Conservation (phyloP, 768 basidiomycete genomes). For the Coprinellus micaceus region DNA sequence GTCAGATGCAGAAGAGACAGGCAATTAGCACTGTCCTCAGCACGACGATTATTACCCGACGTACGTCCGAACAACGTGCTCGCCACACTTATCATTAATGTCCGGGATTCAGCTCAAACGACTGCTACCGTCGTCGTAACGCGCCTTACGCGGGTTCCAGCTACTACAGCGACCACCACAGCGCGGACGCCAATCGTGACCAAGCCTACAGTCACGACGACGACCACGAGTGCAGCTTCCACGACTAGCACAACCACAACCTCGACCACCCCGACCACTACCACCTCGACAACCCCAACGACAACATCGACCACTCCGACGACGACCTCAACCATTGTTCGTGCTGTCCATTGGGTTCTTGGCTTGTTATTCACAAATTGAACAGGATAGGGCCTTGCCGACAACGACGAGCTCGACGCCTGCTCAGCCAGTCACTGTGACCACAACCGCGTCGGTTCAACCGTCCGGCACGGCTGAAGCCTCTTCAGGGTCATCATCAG, state of each 20-base stretch:
- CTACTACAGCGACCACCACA: too few relatives aligned
- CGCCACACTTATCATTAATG: not conserved
- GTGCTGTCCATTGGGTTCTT: not conserved
- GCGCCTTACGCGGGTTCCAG: not conserved
- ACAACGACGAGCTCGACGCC: not conserved
- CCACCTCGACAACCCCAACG: not conserved
- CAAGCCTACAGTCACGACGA: not conserved
- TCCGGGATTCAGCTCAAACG: not conserved
- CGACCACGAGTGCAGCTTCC: not conserved
- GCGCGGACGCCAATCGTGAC: not conserved
- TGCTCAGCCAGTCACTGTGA: not conserved
- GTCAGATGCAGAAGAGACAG: constrained; percentile 6
- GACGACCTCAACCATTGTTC: not conserved
- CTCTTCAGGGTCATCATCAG: not conserved
- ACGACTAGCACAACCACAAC: not conserved
- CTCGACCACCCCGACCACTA: not conserved
- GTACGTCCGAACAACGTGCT: not conserved
- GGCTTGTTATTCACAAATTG: too few relatives aligned
- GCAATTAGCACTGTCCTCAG: not conserved
- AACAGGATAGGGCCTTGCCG: too few relatives aligned
- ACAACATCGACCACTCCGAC: not conserved
- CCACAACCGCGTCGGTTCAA: not conserved
- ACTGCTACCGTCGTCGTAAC: not conserved
- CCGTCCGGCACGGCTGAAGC: not conserved
- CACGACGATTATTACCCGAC: constrained; percentile 6